These are phyloP conservation scores for Secale cereale DNA, from an alignment of 176 grass and related monocot genomes.

Conservation along the genomic window DNA sequence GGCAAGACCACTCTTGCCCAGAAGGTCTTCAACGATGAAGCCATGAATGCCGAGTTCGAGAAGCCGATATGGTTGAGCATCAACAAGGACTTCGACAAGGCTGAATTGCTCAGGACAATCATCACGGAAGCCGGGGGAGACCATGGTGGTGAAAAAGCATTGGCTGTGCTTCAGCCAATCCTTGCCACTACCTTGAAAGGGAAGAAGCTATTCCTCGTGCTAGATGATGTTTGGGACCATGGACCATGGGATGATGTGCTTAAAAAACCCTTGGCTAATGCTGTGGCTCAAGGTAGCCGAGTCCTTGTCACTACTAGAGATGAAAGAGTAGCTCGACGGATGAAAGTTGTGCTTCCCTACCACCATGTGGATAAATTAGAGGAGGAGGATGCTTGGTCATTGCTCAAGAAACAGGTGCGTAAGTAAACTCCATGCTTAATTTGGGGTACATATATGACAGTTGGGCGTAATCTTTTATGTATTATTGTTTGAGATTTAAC, in stretches of 20 bases:
- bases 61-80: too few species aligned
- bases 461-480: neutral
- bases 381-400: neutral
- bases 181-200: neutral
- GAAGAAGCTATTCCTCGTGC: neutral
- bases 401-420: slow-evolving; percentile 14
- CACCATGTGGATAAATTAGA: neutral
- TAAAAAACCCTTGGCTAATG: neutral
- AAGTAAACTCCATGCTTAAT: neutral
- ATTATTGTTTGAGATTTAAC: neutral
- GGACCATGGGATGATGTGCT: neutral
- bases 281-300: neutral
- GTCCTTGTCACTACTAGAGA: neutral
- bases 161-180: accelerated
- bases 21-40: too few species aligned
- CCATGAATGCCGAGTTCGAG: accelerated
- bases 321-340: neutral
- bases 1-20: too few species aligned
- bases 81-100: too few species aligned
- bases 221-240: slow-evolving; percentile 13
- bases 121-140: too few species aligned
- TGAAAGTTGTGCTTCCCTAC: neutral
- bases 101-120: too few species aligned
- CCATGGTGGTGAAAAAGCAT: neutral
- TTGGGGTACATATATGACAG: neutral